Evolutionary conservation across 2,329 filamentous ascomycete genomes (phyloP).

Genomic region (Scytalidium lignicola): DNA sequence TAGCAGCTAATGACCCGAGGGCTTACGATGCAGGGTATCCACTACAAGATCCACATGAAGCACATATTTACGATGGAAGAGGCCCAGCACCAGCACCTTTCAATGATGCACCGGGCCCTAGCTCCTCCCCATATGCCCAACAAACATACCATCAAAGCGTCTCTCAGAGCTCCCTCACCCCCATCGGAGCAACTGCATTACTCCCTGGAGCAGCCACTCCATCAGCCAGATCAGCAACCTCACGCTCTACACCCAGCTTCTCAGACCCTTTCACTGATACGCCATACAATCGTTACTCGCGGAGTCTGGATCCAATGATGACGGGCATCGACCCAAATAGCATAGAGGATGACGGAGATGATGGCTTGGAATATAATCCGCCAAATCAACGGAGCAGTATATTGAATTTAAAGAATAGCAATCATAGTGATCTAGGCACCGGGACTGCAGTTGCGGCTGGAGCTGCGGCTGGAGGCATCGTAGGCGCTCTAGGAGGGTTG

Average conservation of each 20-base stretch:
- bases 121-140: constrained; percentile 9
- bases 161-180: constrained; percentile 22
- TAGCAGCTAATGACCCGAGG: background rate
- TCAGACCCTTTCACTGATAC: constrained; percentile 23
- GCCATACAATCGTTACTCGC: constrained; percentile 22
- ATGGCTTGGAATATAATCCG: constrained; percentile 60
- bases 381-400: constrained; percentile 51
- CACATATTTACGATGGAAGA: background rate
- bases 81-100: background rate
- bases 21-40: background rate
- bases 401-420: constrained; percentile 19
- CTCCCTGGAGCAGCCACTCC: constrained; percentile 23
- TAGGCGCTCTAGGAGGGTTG: constrained; percentile 25
- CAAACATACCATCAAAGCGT: constrained; percentile 10
- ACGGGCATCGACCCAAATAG: constrained; percentile 57
- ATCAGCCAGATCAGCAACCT: constrained; percentile 19
- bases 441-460: constrained; percentile 21
- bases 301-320: constrained; percentile 23
- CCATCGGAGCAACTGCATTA: constrained; percentile 25
- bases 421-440: constrained; percentile 16
- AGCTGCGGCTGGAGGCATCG: constrained; percentile 36
- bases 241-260: constrained; percentile 18
- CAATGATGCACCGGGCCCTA: background rate
- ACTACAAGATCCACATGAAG: background rate
- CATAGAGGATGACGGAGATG: constrained; percentile 84